Conservation (phyloP, 2,329 filamentous ascomycete genomes). For the Didymella sp. region DNA sequence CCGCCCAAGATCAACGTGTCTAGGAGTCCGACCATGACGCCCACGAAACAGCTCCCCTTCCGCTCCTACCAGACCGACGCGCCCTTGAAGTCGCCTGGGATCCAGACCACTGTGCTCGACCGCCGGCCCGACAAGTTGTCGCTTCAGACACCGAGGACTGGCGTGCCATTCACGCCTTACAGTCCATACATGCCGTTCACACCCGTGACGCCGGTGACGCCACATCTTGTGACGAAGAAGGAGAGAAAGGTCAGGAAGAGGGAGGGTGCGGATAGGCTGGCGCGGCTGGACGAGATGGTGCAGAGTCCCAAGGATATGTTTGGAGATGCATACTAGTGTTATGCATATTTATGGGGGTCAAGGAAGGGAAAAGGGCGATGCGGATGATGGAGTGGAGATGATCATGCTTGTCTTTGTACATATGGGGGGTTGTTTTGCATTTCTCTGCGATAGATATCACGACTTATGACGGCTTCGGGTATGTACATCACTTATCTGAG, state of each 20-base stretch:
- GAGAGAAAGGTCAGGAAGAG: conserved; percentile 74
- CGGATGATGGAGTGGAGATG: no score
- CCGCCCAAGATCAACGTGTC: conserved; percentile 13
- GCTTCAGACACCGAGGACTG: conserved; percentile 59
- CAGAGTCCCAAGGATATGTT: conserved; percentile 50
- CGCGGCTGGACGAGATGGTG: conserved; percentile 50
- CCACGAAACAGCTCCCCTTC: conserved; percentile 42
- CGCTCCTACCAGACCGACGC: conserved; percentile 39
- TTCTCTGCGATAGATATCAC: not conserved
- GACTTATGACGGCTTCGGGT: not conserved
- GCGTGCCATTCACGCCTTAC: conserved; percentile 73
- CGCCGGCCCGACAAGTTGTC: conserved; percentile 41
- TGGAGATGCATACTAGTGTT: conserved; percentile 43
- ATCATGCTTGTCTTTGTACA: no score
- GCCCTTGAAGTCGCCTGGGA: conserved; percentile 36
- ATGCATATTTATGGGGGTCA: no score
- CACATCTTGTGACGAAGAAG: conserved; percentile 73
- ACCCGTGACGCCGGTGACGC: conserved; percentile 76
- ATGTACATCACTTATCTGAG: not conserved
- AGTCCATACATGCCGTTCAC: conserved; percentile 81
- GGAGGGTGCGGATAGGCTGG: conserved; percentile 67
- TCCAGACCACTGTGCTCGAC: conserved; percentile 56
- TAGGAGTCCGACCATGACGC: not conserved
- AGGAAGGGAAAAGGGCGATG: no score
- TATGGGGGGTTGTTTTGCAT: not conserved